Evolutionary conservation across 176 grass and related monocot species (phyloP).

Genomic region (Zea luxurians): DNA sequence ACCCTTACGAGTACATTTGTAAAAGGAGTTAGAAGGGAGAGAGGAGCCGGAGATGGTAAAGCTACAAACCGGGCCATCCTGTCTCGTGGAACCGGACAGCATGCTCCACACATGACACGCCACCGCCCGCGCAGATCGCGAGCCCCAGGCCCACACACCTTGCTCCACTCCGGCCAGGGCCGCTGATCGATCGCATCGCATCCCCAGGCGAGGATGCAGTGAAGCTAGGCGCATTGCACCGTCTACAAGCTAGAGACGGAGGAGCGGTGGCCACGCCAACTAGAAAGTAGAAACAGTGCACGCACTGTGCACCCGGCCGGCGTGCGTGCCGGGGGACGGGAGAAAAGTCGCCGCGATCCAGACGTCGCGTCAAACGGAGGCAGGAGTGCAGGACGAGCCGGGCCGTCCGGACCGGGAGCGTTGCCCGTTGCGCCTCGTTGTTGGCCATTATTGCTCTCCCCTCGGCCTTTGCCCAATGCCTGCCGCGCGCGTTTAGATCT

Average conservation of each 20-base stretch:
- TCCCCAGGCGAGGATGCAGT: neutral
- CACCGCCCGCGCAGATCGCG: neutral
- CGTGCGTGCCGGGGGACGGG: constrained; percentile 1
- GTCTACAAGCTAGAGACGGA: neutral
- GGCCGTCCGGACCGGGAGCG: neutral
- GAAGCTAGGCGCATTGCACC: neutral
- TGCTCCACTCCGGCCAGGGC: neutral
- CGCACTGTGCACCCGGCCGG: neutral
- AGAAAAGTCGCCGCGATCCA: neutral
- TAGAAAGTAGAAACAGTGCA: neutral
- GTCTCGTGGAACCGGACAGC: constrained; percentile 4
- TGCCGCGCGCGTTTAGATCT: neutral
- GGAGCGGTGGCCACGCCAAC: neutral
- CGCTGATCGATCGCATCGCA: neutral
- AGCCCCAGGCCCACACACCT: neutral
- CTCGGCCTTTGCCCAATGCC: neutral
- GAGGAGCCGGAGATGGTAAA: no score
- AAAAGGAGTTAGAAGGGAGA: no score
- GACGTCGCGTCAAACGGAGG: neutral
- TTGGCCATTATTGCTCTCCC: neutral
- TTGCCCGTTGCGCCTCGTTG: neutral
- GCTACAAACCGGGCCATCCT: neutral
- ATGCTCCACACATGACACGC: neutral
- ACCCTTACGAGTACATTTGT: no score
- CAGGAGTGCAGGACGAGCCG: neutral